These are phyloP conservation scores for Sugiyamaella xylanicola DNA, from an alignment of 1,139 yeast genomes.

Conservation along the genomic window DNA sequence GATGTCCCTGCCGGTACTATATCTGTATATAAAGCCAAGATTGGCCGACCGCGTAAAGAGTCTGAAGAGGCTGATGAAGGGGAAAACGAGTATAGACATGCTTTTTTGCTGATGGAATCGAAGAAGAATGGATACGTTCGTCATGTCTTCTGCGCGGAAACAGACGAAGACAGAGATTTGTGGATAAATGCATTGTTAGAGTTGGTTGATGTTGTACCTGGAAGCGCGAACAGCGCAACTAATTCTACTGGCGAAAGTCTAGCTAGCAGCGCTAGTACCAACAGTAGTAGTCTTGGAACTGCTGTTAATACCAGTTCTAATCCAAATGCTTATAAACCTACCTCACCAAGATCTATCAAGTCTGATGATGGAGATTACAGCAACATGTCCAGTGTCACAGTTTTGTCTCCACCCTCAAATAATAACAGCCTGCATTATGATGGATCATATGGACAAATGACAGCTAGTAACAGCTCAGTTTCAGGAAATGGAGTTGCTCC, in stretches of 20 bases:
- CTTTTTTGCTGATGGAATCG: conserved; percentile 69
- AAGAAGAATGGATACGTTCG: conserved; percentile 58
- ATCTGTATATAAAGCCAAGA: conserved; percentile 58
- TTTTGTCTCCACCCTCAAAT: conserved; percentile 20
- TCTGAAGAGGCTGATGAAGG: conserved; percentile 54
- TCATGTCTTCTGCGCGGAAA: conserved; percentile 81
- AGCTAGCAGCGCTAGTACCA: conserved; percentile 1
- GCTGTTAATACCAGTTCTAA: neutral
- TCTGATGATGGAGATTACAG: conserved; percentile 14
- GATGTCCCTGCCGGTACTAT: conserved; percentile 56
- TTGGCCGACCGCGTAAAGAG: conserved; percentile 55
- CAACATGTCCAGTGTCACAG: conserved; percentile 24
- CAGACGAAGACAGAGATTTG: conserved; percentile 73
- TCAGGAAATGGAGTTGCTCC: neutral
- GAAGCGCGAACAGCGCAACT: neutral
- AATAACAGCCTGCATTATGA: neutral
- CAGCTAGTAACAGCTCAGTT: neutral
- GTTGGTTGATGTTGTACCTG: conserved; percentile 35
- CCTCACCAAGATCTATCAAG: conserved; percentile 10
- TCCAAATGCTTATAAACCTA: conserved; percentile 26
- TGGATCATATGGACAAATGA: neutral
- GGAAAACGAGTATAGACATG: conserved; percentile 65
- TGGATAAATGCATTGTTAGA: conserved; percentile 71
- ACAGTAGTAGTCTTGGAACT: neutral
- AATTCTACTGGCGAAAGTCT: conserved; percentile 9